phyloP scores from a whole-genome alignment of 352 stramenopile genomes.

The Pythium graminicola region DNA sequence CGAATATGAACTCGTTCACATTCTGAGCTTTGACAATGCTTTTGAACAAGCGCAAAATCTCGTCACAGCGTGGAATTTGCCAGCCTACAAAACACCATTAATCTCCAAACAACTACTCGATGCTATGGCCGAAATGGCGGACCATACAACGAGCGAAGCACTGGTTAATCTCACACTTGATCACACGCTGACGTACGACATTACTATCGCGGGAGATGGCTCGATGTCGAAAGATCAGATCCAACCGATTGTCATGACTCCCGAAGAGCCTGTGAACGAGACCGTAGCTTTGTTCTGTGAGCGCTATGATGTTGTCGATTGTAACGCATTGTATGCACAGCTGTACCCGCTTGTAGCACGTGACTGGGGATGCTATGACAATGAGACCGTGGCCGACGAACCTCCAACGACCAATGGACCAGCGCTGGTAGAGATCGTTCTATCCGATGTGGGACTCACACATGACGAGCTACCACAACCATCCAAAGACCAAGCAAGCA shows the following conservation, averaged over 20 bases:
- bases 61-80: neutral
- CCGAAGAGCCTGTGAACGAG: constrained; percentile 30
- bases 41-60: neutral
- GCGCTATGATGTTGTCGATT: constrained; percentile 17
- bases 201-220: constrained; percentile 24
- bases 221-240: neutral
- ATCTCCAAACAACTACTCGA: constrained; percentile 27
- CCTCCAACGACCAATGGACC: neutral
- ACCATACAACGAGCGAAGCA: constrained; percentile 32
- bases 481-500: neutral
- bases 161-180: constrained; percentile 60
- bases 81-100: constrained; percentile 10
- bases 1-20: constrained; percentile 14
- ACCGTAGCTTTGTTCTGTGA: constrained; percentile 28
- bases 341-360: constrained; percentile 27
- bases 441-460: neutral
- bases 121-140: constrained; percentile 41
- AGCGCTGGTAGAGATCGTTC: neutral
- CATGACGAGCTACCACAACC: neutral
- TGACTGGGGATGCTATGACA: constrained; percentile 41
- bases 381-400: neutral
- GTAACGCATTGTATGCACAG: constrained; percentile 12
- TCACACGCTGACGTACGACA: constrained; percentile 36
- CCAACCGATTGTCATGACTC: constrained; percentile 15
- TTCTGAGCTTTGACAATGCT: constrained; percentile 10